Evolutionary conservation across 257 asterid genomes (phyloP), one percentile per base, ranked within the genome.

Genomic region (Penstemon eatonii): DNA sequence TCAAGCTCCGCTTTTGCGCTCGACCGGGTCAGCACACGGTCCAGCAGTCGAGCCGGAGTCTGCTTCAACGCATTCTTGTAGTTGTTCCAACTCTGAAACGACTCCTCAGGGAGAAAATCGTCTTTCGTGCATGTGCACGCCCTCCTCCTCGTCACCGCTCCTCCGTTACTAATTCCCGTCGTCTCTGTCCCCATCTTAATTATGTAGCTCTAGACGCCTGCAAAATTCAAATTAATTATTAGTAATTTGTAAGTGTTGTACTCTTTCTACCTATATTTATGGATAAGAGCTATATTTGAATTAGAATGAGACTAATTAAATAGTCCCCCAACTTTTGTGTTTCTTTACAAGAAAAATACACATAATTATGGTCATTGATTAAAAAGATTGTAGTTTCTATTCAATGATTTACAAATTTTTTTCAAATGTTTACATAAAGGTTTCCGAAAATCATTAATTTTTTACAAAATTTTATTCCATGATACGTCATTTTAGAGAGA

Each of bases 31-130:
- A 84, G 12, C 4, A 82, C 69, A 79, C 97, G 87, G 71, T 88
- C 88, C 11, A 41, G 60, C 6, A 91, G 61, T 70, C 96, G 79
- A 12, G 19, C 5, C 4, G 92, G 97, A 3, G 88, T 91, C 46
- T 91, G 75, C 13, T 40, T 74, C 56, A 88, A 54, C 0, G 97
- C 96, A 40, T 69, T 79, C 18, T 65, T 73, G 75, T 88, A 91
- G 67, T 84, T 86, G 11, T 68, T 75, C 84, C 88, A 78, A 71
- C 86, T 88, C 83, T 62, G 56, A 65, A 91, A 91, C 42, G 95
- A 88, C 11, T 90, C 96, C 76, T 90, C 96, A 0, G 97, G 97
- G 66, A 88, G 86, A 79, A 90, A 90, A 78, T 88, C 96, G 40
- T 76, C 80, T 70, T 90, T 90, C 4, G 80, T 19, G 84, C 87